A percentile compares a stretch with the other conserved stretches of the same genome.
phyloP scores from a whole-genome alignment of 768 basidiomycete genomes.

The Trametes gibbosa region DNA sequence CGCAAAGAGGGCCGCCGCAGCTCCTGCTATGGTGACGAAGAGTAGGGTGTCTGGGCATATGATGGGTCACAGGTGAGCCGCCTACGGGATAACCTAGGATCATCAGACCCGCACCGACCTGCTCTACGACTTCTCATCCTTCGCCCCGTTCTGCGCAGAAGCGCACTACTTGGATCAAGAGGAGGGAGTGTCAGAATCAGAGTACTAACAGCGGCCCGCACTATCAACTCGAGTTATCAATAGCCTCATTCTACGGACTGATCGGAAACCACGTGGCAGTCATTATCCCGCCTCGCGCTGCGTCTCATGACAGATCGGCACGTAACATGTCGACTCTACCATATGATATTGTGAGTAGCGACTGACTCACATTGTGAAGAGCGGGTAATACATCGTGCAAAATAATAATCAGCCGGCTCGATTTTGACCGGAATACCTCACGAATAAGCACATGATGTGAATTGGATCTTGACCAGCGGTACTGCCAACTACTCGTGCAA shows the following conservation, averaged over 20 bases:
- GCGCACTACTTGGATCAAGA: not conserved
- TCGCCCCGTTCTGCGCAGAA: not conserved
- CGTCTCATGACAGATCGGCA: no score
- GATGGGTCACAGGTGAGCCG: not conserved
- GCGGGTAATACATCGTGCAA: no score
- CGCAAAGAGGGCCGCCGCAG: not conserved
- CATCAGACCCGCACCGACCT: slow-evolving; percentile 9
- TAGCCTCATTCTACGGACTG: no score
- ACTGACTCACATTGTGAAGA: no score
- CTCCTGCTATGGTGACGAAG: not conserved
- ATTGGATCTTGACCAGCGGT: no score
- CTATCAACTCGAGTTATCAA: not conserved
- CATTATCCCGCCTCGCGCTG: no score
- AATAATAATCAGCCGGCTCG: no score
- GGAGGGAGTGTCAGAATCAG: not conserved
- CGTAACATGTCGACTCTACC: no score
- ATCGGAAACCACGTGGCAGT: not conserved
- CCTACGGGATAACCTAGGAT: not conserved
- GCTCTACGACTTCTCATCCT: not conserved
- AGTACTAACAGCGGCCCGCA: not conserved
- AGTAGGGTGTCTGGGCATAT: not conserved
- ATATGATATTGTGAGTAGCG: no score
- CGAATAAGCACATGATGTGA: no score
- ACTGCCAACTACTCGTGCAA: no score
- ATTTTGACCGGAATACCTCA: no score